Conservation (phyloP, 306 rosid genomes). For the Cyclanthera cordifolia region DNA sequence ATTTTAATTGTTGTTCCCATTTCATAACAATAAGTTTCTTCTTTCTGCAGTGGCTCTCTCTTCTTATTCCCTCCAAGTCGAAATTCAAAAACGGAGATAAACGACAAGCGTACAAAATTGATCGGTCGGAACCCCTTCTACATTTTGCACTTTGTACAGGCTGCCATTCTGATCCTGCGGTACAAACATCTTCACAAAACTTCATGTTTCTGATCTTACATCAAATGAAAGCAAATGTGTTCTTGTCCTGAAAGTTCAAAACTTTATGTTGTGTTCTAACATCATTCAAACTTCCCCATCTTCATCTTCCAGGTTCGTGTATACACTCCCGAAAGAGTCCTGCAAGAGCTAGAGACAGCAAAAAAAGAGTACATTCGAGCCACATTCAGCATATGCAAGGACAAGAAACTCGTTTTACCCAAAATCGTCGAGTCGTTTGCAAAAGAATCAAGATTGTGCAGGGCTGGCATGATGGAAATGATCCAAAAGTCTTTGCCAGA, state of each 20-base stretch:
- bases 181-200: slow-evolving; percentile 15
- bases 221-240: background rate
- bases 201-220: background rate
- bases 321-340: slow-evolving; percentile 20
- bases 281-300: background rate
- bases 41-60: slow-evolving; percentile 62
- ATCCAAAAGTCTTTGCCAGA: slow-evolving; percentile 61
- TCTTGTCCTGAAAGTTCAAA: background rate
- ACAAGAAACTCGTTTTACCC: slow-evolving; percentile 58
- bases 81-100: slow-evolving; percentile 57
- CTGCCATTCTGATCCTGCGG: slow-evolving; percentile 90
- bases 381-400: slow-evolving; percentile 72
- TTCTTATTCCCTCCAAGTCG: slow-evolving; percentile 49
- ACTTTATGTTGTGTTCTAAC: background rate
- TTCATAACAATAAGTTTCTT: slow-evolving; percentile 13
- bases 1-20: too few species aligned
- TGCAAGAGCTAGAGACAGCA: slow-evolving; percentile 18
- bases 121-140: slow-evolving; percentile 57
- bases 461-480: slow-evolving; percentile 56
- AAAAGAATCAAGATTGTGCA: slow-evolving; percentile 58
- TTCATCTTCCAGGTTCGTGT: slow-evolving; percentile 46
- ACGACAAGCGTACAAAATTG: slow-evolving; percentile 59
- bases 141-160: slow-evolving; percentile 81
- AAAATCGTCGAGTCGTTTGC: slow-evolving; percentile 65
- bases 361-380: slow-evolving; percentile 17